phyloP scores from a whole-genome alignment of 2,329 filamentous ascomycete species.

The Pyrenophora teres region DNA sequence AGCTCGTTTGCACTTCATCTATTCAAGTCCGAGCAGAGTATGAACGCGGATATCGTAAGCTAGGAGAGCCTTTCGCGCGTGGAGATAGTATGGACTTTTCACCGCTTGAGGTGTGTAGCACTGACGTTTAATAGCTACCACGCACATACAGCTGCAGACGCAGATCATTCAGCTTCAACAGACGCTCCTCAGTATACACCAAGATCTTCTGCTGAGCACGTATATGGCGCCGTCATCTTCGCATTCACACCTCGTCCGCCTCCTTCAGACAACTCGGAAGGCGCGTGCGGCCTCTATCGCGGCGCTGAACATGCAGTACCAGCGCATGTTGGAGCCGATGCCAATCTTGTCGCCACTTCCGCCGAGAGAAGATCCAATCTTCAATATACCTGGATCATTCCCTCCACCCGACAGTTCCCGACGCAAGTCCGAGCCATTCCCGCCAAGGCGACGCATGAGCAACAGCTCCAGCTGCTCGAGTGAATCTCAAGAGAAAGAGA shows the following conservation, averaged over 20 bases:
- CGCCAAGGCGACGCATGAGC: constrained; percentile 9
- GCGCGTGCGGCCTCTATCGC: constrained; percentile 35
- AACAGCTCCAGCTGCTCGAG: constrained; percentile 11
- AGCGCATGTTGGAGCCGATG: constrained; percentile 25
- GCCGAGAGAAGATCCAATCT: constrained; percentile 11
- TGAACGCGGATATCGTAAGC: constrained; percentile 33
- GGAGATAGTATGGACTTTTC: constrained; percentile 33
- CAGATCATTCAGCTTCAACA: constrained; percentile 43
- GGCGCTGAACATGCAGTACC: constrained; percentile 34
- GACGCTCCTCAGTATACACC: constrained; percentile 35
- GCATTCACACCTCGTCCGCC: constrained; percentile 34
- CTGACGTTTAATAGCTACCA: constrained; percentile 27
- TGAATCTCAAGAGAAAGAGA: background rate
- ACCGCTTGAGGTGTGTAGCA: background rate
- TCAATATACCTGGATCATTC: constrained; percentile 24
- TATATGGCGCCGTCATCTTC: constrained; percentile 29
- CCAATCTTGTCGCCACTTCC: constrained; percentile 2
- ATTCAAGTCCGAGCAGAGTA: constrained; percentile 35
- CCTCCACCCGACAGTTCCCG: constrained; percentile 14
- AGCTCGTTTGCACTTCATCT: constrained; percentile 32
- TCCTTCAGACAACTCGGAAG: constrained; percentile 34
- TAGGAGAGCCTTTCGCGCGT: constrained; percentile 38
- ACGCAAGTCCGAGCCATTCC: constrained; percentile 9
- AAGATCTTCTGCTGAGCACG: constrained; percentile 32
- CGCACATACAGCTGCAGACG: constrained; percentile 38